A percentile compares a stretch with the other conserved stretches of the same genome.
These are phyloP conservation scores for Scleroderma citrinum DNA, from an alignment of 768 basidiomycete genomes.

Conservation along the genomic window DNA sequence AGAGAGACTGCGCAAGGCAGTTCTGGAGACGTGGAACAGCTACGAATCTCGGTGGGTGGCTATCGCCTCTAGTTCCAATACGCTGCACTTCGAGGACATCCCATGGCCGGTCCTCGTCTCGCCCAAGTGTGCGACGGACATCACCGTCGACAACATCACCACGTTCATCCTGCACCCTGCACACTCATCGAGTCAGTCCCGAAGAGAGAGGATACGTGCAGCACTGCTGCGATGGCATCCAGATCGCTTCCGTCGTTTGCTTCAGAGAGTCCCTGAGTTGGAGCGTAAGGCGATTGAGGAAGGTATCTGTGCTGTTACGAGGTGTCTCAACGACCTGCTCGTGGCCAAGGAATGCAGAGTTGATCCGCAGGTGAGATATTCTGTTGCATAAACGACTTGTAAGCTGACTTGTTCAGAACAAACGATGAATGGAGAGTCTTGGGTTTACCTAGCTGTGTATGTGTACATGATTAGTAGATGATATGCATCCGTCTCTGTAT, in stretches of 20 bases:
- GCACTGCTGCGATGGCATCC: conserved; percentile 80
- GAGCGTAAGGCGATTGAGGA: conserved; percentile 53
- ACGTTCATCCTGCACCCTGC: conserved; percentile 58
- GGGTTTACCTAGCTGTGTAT: no score
- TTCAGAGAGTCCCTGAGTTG: conserved; percentile 44
- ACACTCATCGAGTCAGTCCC: conserved; percentile 53
- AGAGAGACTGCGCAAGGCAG: conserved; percentile 37
- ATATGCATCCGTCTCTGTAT: no score
- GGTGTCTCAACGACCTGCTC: conserved; percentile 63
- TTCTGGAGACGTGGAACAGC: conserved; percentile 50
- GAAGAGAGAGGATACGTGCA: conserved; percentile 59
- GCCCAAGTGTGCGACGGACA: conserved; percentile 41
- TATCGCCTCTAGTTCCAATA: conserved; percentile 39
- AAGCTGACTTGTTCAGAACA: no score
- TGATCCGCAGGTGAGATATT: conserved; percentile 14
- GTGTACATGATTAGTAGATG: no score
- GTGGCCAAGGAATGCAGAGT: conserved; percentile 30
- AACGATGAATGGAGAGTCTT: no score
- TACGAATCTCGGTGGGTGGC: conserved; percentile 66
- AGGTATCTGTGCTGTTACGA: conserved; percentile 58
- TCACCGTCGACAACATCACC: conserved; percentile 49
- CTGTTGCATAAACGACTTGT: no score
- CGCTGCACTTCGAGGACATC: conserved; percentile 52
- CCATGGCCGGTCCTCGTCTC: conserved; percentile 61
- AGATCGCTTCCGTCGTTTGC: conserved; percentile 60